A percentile compares a stretch with the other conserved stretches of the same genome.
phyloP scores from a whole-genome alignment of 805 yeast genomes.

The Cyberlindnera euphorbiiphila region DNA sequence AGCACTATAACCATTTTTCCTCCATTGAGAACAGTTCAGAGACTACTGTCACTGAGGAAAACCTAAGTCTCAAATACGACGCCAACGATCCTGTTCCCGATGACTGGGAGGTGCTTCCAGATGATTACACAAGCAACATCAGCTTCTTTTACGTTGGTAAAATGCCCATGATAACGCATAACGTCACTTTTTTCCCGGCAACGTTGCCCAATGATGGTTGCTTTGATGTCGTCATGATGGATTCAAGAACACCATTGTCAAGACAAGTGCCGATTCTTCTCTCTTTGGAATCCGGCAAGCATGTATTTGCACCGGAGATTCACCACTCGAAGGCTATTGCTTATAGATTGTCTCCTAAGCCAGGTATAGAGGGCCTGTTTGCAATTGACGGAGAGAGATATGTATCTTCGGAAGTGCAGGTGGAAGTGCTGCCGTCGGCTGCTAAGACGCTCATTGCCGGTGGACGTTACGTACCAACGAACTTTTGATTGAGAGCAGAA shows the following conservation, averaged over 20 bases:
- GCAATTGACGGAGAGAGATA: slow-evolving; percentile 89
- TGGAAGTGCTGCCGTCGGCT: slow-evolving; percentile 67
- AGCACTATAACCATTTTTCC: slow-evolving; percentile 39
- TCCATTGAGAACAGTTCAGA: not conserved
- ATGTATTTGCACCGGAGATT: slow-evolving; percentile 63
- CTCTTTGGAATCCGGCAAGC: slow-evolving; percentile 70
- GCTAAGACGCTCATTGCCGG: slow-evolving; percentile 59
- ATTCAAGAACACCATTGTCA: slow-evolving; percentile 53
- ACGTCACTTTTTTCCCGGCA: slow-evolving; percentile 85
- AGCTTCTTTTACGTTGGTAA: slow-evolving; percentile 84
- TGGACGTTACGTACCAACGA: slow-evolving; percentile 34
- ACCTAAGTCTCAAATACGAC: slow-evolving; percentile 39
- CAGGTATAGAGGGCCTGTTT: slow-evolving; percentile 41
- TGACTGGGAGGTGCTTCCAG: slow-evolving; percentile 63
- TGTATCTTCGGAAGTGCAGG: slow-evolving; percentile 76
- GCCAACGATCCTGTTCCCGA: slow-evolving; percentile 48
- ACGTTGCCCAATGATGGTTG: slow-evolving; percentile 85
- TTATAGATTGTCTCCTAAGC: slow-evolving; percentile 66
- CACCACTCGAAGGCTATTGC: slow-evolving; percentile 76
- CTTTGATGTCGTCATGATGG: slow-evolving; percentile 75
- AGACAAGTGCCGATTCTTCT: slow-evolving; percentile 56
- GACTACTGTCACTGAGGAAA: slow-evolving; percentile 32
- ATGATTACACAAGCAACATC: slow-evolving; percentile 45
- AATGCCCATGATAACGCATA: slow-evolving; percentile 84
- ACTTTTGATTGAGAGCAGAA: no score